Conservation (phyloP, 768 basidiomycete species). For the Phaeotremella skinneri region DNA sequence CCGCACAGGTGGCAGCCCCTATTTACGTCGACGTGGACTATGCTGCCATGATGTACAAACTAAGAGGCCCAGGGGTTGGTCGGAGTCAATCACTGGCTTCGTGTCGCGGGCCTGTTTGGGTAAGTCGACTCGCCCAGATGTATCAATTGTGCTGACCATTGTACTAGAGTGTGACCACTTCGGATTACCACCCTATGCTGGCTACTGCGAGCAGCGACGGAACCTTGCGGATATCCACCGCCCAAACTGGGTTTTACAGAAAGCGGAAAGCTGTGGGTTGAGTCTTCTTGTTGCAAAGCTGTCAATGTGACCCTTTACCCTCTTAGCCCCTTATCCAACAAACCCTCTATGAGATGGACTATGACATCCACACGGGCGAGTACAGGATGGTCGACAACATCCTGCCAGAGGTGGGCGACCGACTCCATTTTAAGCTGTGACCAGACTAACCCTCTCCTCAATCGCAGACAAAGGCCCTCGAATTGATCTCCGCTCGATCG, state of each 20-base stretch:
- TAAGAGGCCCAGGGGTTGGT: conserved; percentile 9
- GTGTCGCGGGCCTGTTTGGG: conserved; percentile 73
- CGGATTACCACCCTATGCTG: conserved; percentile 83
- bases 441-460: conserved; percentile 9
- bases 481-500: conserved; percentile 25
- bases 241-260: conserved; percentile 22
- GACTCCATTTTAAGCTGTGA: neutral
- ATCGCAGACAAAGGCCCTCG: conserved; percentile 1
- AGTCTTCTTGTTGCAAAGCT: conserved; percentile 52
- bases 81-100: conserved; percentile 2
- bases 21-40: conserved; percentile 30
- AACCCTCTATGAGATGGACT: conserved; percentile 77
- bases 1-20: conserved; percentile 23
- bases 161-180: conserved; percentile 65
- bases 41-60: conserved; percentile 17
- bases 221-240: conserved; percentile 48
- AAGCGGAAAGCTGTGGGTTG: conserved; percentile 27
- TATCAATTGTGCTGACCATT: neutral
- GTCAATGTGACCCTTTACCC: conserved; percentile 56
- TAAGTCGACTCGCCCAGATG: conserved; percentile 52
- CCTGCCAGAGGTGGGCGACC: conserved; percentile 61
- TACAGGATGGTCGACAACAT: conserved; percentile 88
- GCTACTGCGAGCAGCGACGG: conserved; percentile 83
- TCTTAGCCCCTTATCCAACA: conserved; percentile 42
- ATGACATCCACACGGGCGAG: conserved; percentile 68